Evolutionary conservation across 805 yeast genomes (phyloP), one percentile per base, ranked within the genome.

Genomic region (Candida methanosorbosa): DNA sequence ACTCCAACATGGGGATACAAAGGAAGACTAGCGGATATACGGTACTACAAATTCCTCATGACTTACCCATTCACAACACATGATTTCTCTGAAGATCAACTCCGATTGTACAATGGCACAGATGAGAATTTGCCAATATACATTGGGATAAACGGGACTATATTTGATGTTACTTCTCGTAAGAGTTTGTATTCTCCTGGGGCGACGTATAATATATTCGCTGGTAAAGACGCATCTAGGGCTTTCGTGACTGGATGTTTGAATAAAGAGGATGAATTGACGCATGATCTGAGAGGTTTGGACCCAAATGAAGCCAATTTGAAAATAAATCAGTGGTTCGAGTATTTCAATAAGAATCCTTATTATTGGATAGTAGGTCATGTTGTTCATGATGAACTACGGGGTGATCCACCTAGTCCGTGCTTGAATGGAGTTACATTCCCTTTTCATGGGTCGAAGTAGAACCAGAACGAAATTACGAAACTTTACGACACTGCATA

Each of bases 201-300:
- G 0, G 48, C 72, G 1, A 23, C 46, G 22, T 81, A 81, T 49
- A 46, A 61, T 9, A 56, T 65, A 28, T 69, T 81, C 46, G 67
- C 78, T 22, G 92, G 90, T 1, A 59, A 59, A 29, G 92, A 81
- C 52, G 72, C 75, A 27, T 78, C 86, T 3, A 58, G 88, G 20
- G 81, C 81, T 15, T 78, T 70, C 45, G 77, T 71, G 4, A 81
- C 85, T 1, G 88, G 88, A 3, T 81, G 87, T 45, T 74, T 81
- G 38, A 50, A 56, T 27, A 63, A 64, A 23, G 52, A 46, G 13
- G 72, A 70, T 23, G 81, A 81, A 45, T 64, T 66, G 40, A 80
- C 88, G 0, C 68, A 72, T 50, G 90, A 82, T 50, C 54, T 81
- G 29, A 56, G 88, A 24, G 86, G 80, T 0, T 55, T 81, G 17